phyloP scores from a whole-genome alignment of 768 basidiomycete species.

The Pleurotus pulmonarius region DNA sequence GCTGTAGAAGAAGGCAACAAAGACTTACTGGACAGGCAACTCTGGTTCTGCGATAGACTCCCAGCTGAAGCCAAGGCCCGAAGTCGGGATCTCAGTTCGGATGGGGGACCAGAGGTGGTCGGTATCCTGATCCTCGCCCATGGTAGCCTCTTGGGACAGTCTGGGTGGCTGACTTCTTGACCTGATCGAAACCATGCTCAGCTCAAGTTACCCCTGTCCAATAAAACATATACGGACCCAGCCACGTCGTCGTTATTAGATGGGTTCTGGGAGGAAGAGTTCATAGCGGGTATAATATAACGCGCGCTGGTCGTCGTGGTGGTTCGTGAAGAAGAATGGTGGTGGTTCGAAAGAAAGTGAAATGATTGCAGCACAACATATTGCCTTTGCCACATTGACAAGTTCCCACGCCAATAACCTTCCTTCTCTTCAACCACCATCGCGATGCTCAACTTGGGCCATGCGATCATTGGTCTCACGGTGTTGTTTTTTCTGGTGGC shows the following conservation, averaged over 20 bases:
- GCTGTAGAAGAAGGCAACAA: constrained; percentile 10
- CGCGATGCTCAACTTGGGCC: constrained; percentile 32
- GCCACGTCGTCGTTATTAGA: constrained; percentile 19
- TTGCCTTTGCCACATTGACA: neutral
- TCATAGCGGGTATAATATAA: constrained; percentile 27
- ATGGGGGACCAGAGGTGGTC: constrained; percentile 19
- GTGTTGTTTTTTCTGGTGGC: constrained; percentile 52
- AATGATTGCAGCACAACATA: neutral
- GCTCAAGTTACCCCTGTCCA: neutral
- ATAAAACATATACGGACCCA: constrained; percentile 27
- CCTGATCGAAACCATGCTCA: neutral
- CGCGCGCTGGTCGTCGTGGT: constrained; percentile 37
- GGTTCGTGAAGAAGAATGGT: constrained; percentile 36
- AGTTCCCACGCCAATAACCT: neutral
- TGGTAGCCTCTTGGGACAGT: neutral
- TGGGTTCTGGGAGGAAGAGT: constrained; percentile 13
- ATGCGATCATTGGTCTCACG: constrained; percentile 43
- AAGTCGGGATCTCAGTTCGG: constrained; percentile 50
- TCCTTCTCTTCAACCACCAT: neutral
- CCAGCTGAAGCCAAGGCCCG: constrained; percentile 39
- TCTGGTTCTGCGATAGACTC: constrained; percentile 29
- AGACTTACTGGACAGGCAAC: constrained; percentile 44
- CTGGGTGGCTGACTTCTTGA: constrained; percentile 6
- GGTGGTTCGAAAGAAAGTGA: constrained; percentile 15
- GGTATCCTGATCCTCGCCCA: constrained; percentile 18